Percentiles rank a stretch among this genome's conserved stretches.
phyloP scores from a whole-genome alignment of 2,329 filamentous ascomycete species.

The Neophaeococcomyces mojaviensis region DNA sequence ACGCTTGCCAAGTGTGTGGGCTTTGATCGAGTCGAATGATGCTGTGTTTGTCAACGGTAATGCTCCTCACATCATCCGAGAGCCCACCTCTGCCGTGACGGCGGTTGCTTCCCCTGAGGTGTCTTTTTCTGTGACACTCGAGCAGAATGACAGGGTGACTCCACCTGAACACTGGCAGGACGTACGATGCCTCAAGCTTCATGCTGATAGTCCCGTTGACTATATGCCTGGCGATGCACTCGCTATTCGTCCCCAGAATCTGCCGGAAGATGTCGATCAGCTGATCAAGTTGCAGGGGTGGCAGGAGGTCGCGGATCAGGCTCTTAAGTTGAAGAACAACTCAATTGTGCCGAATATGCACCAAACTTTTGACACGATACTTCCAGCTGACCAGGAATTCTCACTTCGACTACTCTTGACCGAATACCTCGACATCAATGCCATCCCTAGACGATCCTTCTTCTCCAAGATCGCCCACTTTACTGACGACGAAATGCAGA shows the following conservation, averaged over 20 bases:
- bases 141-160: constrained; percentile 66
- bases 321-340: constrained; percentile 36
- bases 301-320: constrained; percentile 62
- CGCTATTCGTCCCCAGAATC: constrained; percentile 81
- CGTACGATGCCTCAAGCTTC: constrained; percentile 69
- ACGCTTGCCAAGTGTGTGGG: constrained; percentile 39
- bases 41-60: neutral
- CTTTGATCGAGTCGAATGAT: constrained; percentile 63
- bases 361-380: constrained; percentile 23
- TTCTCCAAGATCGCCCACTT: constrained; percentile 72
- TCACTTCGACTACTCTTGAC: constrained; percentile 71
- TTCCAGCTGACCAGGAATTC: constrained; percentile 31
- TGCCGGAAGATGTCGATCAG: constrained; percentile 66
- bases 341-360: constrained; percentile 6
- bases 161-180: constrained; percentile 81
- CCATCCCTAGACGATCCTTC: constrained; percentile 81
- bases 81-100: constrained; percentile 7
- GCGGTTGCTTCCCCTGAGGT: constrained; percentile 30
- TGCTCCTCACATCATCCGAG: neutral
- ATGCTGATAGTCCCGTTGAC: constrained; percentile 33
- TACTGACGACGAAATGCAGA: constrained; percentile 63
- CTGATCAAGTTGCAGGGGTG: constrained; percentile 76
- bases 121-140: constrained; percentile 51
- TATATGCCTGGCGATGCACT: constrained; percentile 71
- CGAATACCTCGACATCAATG: constrained; percentile 79